Base-by-base conservation (phyloP, 73 alveolate species). In the Breviolum minutum region DNA sequence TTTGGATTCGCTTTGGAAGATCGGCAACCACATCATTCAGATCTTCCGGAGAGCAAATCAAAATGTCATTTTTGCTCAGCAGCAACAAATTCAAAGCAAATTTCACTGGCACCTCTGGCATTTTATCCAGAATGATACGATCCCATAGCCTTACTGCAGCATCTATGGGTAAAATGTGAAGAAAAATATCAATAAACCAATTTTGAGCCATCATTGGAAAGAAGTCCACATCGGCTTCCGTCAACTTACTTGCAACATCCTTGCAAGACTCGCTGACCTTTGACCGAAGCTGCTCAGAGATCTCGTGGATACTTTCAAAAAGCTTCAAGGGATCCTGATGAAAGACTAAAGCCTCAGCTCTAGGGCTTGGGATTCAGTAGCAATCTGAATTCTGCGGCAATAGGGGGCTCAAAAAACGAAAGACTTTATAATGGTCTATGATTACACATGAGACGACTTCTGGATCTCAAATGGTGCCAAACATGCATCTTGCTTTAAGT, bases 131-230 rank as follows among this genome's bases (percentile, higher is more conserved):
- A 9, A 79, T 32, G 87, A 79, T 40, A 40, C 48, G 87, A 40
- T 79, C 87, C 87, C 87, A 79, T 71, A 71, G 81, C 29, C 81
- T 71, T 71, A 30, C 81, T 20, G 81, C 81, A 20, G 81, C 81
- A 71, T 71, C 81, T 71, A 20, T 20, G 30, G 81, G 81, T 20
- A 71, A 71, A 71, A 71, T 30, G 26, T 71, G n/a, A 13, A 71
- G 32, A 20, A 71, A 71, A 71, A 71, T 12, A 7, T 71, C 81
- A 20, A 71, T 71, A n/a, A 71, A 8, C 81, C 81, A 71, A 20
- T 71, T 71, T 71, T 71, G 81, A 30, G 30, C 30, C 0, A 71
- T 12, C 81, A 71, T 71, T 71, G 81, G 81, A 20, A 71, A 71
- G 30, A 71, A 71, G 26, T 71, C 81, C n/a, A 71, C 81, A 71